Conservation (phyloP, 345 rosid species). For the Murraya paniculata region DNA sequence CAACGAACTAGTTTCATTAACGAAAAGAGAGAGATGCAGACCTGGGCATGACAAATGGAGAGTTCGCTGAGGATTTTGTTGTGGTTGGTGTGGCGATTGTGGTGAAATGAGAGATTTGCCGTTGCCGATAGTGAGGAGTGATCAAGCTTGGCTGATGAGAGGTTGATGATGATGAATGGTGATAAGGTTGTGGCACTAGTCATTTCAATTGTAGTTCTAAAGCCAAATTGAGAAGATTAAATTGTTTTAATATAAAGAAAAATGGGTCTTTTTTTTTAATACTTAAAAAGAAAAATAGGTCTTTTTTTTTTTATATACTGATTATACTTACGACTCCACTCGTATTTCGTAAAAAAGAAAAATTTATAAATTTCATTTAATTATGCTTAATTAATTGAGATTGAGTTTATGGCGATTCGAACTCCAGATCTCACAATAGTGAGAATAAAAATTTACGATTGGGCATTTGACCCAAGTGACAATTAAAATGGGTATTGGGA, state of each 20-base stretch:
- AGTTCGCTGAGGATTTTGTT: neutral
- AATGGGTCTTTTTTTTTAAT: no score
- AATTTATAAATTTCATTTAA: no score
- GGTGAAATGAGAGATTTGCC: neutral
- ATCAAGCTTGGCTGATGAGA: constrained; percentile 10
- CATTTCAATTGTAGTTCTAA: constrained; percentile 16
- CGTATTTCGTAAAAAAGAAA: no score
- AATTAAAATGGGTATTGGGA: neutral
- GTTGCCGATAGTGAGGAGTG: neutral
- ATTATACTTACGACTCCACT: no score
- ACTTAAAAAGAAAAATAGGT: no score
- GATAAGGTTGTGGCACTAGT: constrained; percentile 35
- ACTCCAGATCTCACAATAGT: no score
- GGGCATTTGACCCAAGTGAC: no score
- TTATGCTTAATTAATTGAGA: no score
- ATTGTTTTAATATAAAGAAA: neutral
- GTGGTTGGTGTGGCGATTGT: constrained; percentile 15
- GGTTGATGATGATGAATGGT: constrained; percentile 1
- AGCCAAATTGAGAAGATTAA: neutral
- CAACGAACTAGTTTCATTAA: neutral
- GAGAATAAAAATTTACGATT: no score
- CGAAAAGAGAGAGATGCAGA: neutral
- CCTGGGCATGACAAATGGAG: constrained; percentile 23
- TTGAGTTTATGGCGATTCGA: no score
- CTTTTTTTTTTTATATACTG: no score